Evolutionary conservation across 1,284 basidiomycete species (phyloP).

Genomic region (Wolfiporia cocos): DNA sequence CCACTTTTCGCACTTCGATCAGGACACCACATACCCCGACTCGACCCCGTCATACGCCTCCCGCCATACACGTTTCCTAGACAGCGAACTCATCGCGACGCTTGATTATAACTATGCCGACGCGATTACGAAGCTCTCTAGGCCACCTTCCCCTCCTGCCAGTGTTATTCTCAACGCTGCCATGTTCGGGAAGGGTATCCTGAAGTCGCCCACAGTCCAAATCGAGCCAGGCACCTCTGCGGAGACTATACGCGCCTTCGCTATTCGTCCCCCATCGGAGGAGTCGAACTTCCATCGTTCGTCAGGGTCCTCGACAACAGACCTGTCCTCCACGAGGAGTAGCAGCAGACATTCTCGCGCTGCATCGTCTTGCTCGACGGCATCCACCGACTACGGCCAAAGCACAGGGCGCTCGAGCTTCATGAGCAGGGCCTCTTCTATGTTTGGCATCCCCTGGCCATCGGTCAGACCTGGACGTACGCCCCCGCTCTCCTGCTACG

Average conservation of each 20-base stretch:
- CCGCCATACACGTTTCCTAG: constrained; percentile 12
- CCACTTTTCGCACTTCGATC: constrained; percentile 5
- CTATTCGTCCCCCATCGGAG: constrained; percentile 7
- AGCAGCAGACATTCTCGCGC: constrained; percentile 9
- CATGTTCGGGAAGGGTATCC: constrained; percentile 10
- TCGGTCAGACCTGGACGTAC: constrained; percentile 10
- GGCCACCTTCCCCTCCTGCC: constrained; percentile 10
- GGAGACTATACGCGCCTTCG: constrained; percentile 34
- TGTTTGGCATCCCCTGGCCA: constrained; percentile 21
- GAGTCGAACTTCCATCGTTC: constrained; percentile 9
- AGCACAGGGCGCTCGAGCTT: neutral
- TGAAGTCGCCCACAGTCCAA: constrained; percentile 15
- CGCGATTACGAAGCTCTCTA: constrained; percentile 15
- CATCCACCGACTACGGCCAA: constrained; percentile 17
- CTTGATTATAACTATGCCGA: constrained; percentile 24
- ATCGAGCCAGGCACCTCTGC: constrained; percentile 39
- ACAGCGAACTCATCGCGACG: constrained; percentile 19
- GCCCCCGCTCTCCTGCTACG: constrained; percentile 11
- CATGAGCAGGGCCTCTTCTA: constrained; percentile 5
- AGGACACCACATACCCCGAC: no score
- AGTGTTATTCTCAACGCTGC: constrained; percentile 3
- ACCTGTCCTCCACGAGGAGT: constrained; percentile 8
- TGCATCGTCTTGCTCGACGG: constrained; percentile 15
- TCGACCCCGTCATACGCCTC: constrained; percentile 8
- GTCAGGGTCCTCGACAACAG: constrained; percentile 11